Percentiles rank a stretch among this genome's conserved stretches.
These are phyloP conservation scores for Chenopodium berlandieri DNA, from an alignment of 148 eudicot genomes.

Conservation along the genomic window DNA sequence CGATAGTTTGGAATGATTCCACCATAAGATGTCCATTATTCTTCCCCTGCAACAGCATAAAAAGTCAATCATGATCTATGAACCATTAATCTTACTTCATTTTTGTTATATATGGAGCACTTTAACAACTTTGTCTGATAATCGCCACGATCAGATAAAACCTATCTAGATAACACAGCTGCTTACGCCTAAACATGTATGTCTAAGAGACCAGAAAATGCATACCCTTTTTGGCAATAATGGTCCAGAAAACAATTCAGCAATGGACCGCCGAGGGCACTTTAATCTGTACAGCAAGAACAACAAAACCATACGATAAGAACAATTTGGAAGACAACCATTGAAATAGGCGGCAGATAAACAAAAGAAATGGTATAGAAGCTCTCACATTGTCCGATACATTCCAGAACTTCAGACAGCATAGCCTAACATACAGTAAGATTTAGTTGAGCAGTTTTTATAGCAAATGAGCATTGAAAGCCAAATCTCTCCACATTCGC, in stretches of 20 bases:
- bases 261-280: constrained; percentile 16
- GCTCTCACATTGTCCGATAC: constrained; percentile 28
- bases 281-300: constrained; percentile 21
- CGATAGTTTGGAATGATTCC: constrained; percentile 33
- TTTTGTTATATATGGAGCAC: too few species aligned
- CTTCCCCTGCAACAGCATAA: constrained; percentile 35
- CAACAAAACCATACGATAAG: background rate
- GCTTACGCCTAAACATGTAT: background rate
- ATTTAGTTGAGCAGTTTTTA: constrained; percentile 5
- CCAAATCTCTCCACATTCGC: too few species aligned
- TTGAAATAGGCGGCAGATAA: background rate
- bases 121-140: background rate
- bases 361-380: background rate
- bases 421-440: constrained; percentile 8
- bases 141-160: background rate
- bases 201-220: background rate
- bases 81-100: background rate
- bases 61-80: constrained; percentile 8
- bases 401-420: constrained; percentile 14
- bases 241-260: constrained; percentile 12
- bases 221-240: constrained; percentile 18
- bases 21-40: constrained; percentile 25
- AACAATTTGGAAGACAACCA: background rate
- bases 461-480: background rate
- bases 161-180: background rate